phyloP scores from a whole-genome alignment of 345 rosid species.

The Laguncularia racemosa region DNA sequence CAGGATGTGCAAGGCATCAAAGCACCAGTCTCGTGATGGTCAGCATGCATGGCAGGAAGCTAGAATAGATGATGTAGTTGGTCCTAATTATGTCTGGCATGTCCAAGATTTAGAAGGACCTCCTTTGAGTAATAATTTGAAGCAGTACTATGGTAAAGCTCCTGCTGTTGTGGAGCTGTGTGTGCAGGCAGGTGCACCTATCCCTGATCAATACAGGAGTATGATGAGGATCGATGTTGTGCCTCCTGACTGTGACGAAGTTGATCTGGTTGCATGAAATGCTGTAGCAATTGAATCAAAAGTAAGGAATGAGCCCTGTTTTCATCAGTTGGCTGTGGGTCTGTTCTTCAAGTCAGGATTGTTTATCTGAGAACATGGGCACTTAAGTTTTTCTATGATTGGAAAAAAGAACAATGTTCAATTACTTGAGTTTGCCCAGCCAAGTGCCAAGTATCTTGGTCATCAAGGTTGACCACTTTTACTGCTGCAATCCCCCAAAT shows the following conservation, averaged over 20 bases:
- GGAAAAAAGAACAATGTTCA: too few species aligned
- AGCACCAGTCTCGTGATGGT: slow-evolving; percentile 76
- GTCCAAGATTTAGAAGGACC: slow-evolving; percentile 44
- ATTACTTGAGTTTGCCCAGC: too few species aligned
- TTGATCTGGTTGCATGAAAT: slow-evolving; percentile 64
- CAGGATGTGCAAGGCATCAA: slow-evolving; percentile 73
- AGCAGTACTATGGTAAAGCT: slow-evolving; percentile 81
- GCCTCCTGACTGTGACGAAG: slow-evolving; percentile 68
- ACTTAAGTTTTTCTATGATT: too few species aligned
- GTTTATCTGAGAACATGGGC: too few species aligned
- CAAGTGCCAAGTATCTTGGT: too few species aligned
- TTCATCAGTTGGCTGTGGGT: too few species aligned
- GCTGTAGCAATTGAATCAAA: neutral
- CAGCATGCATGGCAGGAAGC: slow-evolving; percentile 95
- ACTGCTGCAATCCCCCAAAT: too few species aligned
- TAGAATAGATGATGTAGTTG: slow-evolving; percentile 54
- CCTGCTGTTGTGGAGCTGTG: slow-evolving; percentile 79
- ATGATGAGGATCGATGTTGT: slow-evolving; percentile 91
- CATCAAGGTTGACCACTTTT: too few species aligned
- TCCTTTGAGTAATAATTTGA: slow-evolving; percentile 51
- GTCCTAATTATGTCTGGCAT: slow-evolving; percentile 86
- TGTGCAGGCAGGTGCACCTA: slow-evolving; percentile 62
- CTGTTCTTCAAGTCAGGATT: too few species aligned
- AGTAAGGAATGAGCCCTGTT: too few species aligned
- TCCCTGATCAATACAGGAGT: slow-evolving; percentile 60